phyloP scores from a whole-genome alignment of 306 rosid genomes.

The Corylus heterophylla region DNA sequence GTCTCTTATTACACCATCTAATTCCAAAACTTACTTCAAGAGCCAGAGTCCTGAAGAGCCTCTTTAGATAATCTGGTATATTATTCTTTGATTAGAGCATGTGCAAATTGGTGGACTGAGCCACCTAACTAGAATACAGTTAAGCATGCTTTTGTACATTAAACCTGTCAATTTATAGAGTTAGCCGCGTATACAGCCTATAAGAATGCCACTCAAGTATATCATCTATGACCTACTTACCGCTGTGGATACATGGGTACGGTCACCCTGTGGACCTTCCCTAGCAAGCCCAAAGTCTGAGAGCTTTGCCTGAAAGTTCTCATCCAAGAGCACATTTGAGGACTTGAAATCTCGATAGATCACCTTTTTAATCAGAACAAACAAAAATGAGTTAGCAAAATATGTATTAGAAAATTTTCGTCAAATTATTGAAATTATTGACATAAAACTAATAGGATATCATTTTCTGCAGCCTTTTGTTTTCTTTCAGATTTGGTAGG shows the following conservation, averaged over 20 bases:
- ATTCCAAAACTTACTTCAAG: not conserved
- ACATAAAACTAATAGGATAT: not conserved
- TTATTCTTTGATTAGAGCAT: slow-evolving; percentile 7
- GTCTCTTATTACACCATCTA: not conserved
- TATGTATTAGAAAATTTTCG: slow-evolving; percentile 7
- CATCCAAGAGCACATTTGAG: slow-evolving; percentile 84
- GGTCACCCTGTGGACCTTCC: slow-evolving; percentile 89
- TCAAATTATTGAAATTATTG: not conserved
- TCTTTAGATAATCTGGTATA: slow-evolving; percentile 1
- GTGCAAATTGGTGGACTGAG: not conserved
- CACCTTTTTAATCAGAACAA: slow-evolving; percentile 49
- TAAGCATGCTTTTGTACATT: slow-evolving; percentile 1
- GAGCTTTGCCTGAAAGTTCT: slow-evolving; percentile 71
- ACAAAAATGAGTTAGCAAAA: slow-evolving; percentile 20
- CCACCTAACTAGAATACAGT: slow-evolving; percentile 1
- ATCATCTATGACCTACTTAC: slow-evolving; percentile 48
- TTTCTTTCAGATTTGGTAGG: not conserved
- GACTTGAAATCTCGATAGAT: slow-evolving; percentile 93
- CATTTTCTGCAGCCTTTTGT: not conserved
- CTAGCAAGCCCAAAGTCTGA: slow-evolving; percentile 99
- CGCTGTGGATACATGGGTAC: slow-evolving; percentile 87
- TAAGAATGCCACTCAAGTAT: slow-evolving; percentile 12
- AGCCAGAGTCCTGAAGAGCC: not conserved
- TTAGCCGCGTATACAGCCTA: not conserved
- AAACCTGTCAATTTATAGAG: not conserved